phyloP scores from a whole-genome alignment of 768 basidiomycete genomes.

The Tricholoma matsutake region DNA sequence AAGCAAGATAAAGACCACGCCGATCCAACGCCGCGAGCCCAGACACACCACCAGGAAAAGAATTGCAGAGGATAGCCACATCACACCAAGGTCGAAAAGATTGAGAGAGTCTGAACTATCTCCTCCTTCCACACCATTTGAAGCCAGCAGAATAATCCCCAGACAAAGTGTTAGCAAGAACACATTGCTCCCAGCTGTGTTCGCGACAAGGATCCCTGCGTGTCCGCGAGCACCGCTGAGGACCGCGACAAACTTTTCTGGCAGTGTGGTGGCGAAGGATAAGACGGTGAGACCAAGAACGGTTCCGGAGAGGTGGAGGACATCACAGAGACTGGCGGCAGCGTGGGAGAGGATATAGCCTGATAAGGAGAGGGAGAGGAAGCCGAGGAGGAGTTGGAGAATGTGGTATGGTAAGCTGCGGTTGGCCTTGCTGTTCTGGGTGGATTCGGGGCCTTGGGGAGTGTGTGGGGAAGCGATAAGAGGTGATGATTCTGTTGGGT shows the following conservation, averaged over 20 bases:
- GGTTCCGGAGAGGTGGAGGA: neutral
- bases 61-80: neutral
- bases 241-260: neutral
- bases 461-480: neutral
- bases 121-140: neutral
- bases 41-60: neutral
- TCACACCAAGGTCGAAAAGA: neutral
- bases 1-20: neutral
- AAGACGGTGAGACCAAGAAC: neutral
- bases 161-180: neutral
- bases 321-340: neutral
- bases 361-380: neutral
- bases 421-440: neutral
- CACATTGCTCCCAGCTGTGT: neutral
- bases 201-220: neutral
- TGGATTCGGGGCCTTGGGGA: neutral
- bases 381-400: neutral
- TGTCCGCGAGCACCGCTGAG: neutral
- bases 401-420: neutral
- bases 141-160: neutral
- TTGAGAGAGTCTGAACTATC: neutral
- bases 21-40: neutral
- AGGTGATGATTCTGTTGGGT: neutral
- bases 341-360: neutral
- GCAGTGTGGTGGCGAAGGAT: neutral